A percentile compares a stretch with the other conserved stretches of the same genome.
Evolutionary conservation across 257 asterid genomes (phyloP).

Genomic region (Nicotiana obtusifolia): DNA sequence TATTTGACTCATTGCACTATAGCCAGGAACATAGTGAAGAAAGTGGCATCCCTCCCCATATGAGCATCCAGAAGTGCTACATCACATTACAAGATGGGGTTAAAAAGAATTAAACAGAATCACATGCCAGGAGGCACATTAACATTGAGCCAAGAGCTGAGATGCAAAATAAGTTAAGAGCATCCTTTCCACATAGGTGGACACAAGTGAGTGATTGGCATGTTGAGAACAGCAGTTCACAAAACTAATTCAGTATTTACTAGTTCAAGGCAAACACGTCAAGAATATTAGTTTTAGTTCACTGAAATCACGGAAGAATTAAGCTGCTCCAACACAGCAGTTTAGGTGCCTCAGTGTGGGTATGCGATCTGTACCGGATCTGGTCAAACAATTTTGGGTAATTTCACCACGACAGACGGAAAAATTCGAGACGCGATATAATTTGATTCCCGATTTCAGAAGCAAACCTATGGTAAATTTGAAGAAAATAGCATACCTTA

Average conservation of each 20-base stretch:
- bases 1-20: constrained; percentile 68
- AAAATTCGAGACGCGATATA: no score
- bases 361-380: no score
- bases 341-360: no score
- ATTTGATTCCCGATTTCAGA: no score
- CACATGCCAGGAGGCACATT: neutral
- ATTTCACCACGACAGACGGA: no score
- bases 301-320: neutral
- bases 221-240: neutral
- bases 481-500: no score
- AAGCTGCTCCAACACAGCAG: no score
- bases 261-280: neutral
- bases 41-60: constrained; percentile 88
- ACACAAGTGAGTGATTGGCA: neutral
- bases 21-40: constrained; percentile 80
- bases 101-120: neutral
- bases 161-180: neutral
- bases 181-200: neutral
- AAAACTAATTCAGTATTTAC: neutral
- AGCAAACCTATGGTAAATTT: no score
- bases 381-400: no score
- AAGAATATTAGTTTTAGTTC: neutral
- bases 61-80: constrained; percentile 62
- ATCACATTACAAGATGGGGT: constrained; percentile 7
- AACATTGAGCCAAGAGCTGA: neutral